Evolutionary conservation across 495 filamentous ascomycete genomes (phyloP).

Genomic region (Penicillium subrubescens): DNA sequence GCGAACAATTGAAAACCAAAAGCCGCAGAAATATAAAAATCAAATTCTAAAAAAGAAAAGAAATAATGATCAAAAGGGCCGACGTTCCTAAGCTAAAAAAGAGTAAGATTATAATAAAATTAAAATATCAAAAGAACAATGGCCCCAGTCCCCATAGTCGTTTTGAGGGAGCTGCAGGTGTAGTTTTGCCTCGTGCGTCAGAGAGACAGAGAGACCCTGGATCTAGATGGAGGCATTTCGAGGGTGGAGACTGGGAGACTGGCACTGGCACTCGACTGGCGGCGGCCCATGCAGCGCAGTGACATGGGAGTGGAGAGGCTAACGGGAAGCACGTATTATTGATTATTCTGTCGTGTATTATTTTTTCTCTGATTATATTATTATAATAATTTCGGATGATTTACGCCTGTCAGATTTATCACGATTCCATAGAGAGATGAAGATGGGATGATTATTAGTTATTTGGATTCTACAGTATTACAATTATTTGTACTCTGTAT

Average conservation of each 20-base stretch:
- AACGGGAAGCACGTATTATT: conserved; percentile 5
- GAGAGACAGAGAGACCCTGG: conserved; percentile 28
- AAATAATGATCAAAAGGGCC: conserved; percentile 16
- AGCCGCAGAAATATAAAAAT: conserved; percentile 6
- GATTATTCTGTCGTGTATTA: not conserved
- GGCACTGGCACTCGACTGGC: not conserved
- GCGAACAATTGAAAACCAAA: conserved; percentile 13
- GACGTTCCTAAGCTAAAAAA: conserved; percentile 2
- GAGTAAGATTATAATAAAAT: conserved; percentile 12
- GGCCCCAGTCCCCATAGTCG: conserved; percentile 29
- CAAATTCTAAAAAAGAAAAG: conserved; percentile 8
- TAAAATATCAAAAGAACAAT: conserved; percentile 21
- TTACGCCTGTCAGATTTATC: conserved; percentile 3
- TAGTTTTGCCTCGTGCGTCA: conserved; percentile 41
- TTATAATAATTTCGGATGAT: not conserved
- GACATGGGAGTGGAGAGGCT: conserved; percentile 18
- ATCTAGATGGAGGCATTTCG: conserved; percentile 30
- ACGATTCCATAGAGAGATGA: not conserved
- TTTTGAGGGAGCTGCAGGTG: conserved; percentile 40
- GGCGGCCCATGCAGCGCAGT: conserved; percentile 31
- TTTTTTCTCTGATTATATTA: not conserved
- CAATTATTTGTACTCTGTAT: no score
- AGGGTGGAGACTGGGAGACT: conserved; percentile 19
- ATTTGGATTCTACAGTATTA: no score
- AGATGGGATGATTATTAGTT: no score